phyloP scores from a whole-genome alignment of 257 asterid species.

The Rehmannia glutinosa region DNA sequence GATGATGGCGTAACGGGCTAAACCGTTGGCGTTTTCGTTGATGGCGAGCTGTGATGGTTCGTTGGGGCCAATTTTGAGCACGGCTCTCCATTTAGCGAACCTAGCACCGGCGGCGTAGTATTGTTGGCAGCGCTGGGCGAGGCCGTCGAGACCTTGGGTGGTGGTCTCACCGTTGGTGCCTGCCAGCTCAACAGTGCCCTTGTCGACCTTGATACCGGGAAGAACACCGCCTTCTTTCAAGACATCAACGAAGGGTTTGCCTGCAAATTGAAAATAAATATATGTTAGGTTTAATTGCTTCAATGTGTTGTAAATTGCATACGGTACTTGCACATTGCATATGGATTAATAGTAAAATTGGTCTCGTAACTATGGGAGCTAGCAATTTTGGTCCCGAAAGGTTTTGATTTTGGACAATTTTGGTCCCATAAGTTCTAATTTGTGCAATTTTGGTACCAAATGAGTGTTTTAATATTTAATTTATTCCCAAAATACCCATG shows the following conservation, averaged over 20 bases:
- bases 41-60: constrained; percentile 63
- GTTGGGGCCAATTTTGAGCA: constrained; percentile 50
- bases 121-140: constrained; percentile 50
- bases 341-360: too few relatives aligned
- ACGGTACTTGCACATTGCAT: too few relatives aligned
- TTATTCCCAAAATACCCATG: too few relatives aligned
- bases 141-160: constrained; percentile 63
- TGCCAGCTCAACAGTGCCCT: constrained; percentile 60
- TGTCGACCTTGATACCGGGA: constrained; percentile 67
- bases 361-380: too few relatives aligned
- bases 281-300: neutral
- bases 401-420: too few relatives aligned
- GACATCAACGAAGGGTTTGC: constrained; percentile 55
- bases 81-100: constrained; percentile 67
- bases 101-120: constrained; percentile 59
- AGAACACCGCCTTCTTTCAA: constrained; percentile 59
- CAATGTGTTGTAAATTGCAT: too few relatives aligned
- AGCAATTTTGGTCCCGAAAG: too few relatives aligned
- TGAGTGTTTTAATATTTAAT: too few relatives aligned
- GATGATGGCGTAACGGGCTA: constrained; percentile 61
- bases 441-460: too few relatives aligned
- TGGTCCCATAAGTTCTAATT: too few relatives aligned
- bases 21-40: constrained; percentile 54
- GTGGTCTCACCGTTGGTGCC: constrained; percentile 65
- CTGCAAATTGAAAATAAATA: constrained; percentile 21